Conservation (phyloP, 306 rosid species). For the Oxytropis ochrocephala region DNA sequence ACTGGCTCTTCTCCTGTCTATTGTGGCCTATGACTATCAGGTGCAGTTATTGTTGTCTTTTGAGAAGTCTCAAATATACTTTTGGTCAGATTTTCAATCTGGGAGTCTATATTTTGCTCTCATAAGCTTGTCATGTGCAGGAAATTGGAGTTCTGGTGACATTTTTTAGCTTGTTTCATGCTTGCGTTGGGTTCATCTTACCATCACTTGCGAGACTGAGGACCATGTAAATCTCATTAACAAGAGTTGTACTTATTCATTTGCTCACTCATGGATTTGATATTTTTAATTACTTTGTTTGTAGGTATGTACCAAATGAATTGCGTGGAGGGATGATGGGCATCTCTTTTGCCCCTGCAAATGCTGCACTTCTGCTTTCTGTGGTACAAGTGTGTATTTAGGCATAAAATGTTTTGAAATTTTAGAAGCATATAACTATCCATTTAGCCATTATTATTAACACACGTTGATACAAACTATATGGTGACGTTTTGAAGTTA, state of each 20-base stretch:
- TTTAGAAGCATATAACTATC: slow-evolving; percentile 12
- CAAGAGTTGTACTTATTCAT: slow-evolving; percentile 6
- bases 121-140: slow-evolving; percentile 38
- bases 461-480: neutral
- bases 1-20: slow-evolving; percentile 56
- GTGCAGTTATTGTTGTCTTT: slow-evolving; percentile 28
- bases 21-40: slow-evolving; percentile 89
- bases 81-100: slow-evolving; percentile 4
- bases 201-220: slow-evolving; percentile 95
- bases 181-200: slow-evolving; percentile 60
- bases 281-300: slow-evolving; percentile 16
- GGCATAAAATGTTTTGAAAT: neutral
- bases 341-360: slow-evolving; percentile 77
- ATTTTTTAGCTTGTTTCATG: slow-evolving; percentile 76
- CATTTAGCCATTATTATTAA: slow-evolving; percentile 4
- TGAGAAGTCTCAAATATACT: neutral
- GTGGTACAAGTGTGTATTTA: slow-evolving; percentile 61
- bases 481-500: slow-evolving; percentile 2
- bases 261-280: slow-evolving; percentile 12
- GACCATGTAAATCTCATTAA: slow-evolving; percentile 61
- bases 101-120: slow-evolving; percentile 13
- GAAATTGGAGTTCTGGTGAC: slow-evolving; percentile 73
- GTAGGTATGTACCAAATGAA: slow-evolving; percentile 90
- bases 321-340: slow-evolving; percentile 97
- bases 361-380: slow-evolving; percentile 65